These are phyloP conservation scores for Suhomyces atakaporum DNA, from an alignment of 1,139 yeast genomes.

Conservation along the genomic window DNA sequence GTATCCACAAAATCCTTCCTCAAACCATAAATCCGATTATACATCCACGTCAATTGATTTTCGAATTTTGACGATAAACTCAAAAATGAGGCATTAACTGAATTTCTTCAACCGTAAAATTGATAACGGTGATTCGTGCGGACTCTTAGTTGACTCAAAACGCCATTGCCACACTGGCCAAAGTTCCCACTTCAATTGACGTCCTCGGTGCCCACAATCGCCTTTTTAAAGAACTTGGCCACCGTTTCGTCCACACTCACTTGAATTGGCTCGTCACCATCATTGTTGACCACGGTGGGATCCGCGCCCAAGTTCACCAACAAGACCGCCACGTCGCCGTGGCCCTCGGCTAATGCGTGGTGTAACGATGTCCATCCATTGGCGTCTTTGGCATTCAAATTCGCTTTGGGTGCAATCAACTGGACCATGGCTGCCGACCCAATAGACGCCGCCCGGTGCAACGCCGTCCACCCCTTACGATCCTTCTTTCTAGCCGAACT, in stretches of 20 bases:
- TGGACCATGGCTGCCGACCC: conserved; percentile 63
- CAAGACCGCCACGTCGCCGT: conserved; percentile 70
- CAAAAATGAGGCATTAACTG: too few relatives aligned
- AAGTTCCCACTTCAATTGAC: too few relatives aligned
- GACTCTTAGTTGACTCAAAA: too few relatives aligned
- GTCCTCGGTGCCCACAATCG: conserved; percentile 8
- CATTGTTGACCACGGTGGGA: conserved; percentile 43
- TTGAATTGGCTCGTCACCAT: conserved; percentile 59
- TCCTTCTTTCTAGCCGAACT: conserved; percentile 71
- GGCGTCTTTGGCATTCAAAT: conserved; percentile 66
- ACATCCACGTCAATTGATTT: too few relatives aligned
- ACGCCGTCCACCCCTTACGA: conserved; percentile 60
- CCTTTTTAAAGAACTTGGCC: conserved; percentile 35
- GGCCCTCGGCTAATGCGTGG: conserved; percentile 91
- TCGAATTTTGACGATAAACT: too few relatives aligned
- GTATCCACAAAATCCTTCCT: too few relatives aligned
- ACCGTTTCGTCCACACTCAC: conserved; percentile 67
- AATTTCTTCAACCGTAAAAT: too few relatives aligned
- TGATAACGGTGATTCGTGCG: too few relatives aligned
- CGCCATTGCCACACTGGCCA: too few relatives aligned
- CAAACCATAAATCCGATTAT: too few relatives aligned
- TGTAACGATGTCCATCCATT: conserved; percentile 87
- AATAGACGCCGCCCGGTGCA: conserved; percentile 82
- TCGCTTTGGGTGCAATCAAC: conserved; percentile 54
- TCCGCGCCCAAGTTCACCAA: conserved; percentile 74